Percentiles rank a stretch among this genome's conserved stretches.
phyloP scores from a whole-genome alignment of 2,329 filamentous ascomycete genomes.

The Colletotrichum zoysiae region DNA sequence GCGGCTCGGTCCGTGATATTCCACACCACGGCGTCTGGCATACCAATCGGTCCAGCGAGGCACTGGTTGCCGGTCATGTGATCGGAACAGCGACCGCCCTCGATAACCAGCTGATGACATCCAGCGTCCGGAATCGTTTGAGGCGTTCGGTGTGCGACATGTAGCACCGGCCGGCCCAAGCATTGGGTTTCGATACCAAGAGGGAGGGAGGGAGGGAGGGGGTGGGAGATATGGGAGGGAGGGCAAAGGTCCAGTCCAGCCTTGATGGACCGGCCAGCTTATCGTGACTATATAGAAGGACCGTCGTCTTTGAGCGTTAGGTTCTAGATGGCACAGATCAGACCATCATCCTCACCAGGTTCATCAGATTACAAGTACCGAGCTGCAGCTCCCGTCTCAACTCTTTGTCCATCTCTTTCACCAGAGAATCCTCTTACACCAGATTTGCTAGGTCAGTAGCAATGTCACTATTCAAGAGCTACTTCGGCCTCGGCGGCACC shows the following conservation, averaged over 20 bases:
- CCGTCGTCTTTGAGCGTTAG: conserved; percentile 18
- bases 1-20: conserved; percentile 24
- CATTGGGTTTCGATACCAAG: conserved; percentile 11
- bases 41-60: neutral
- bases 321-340: conserved; percentile 4
- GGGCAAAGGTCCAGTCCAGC: conserved; percentile 15
- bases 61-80: conserved; percentile 34
- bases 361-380: conserved; percentile 8
- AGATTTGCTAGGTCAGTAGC: conserved; percentile 1
- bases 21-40: conserved; percentile 20
- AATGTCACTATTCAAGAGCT: conserved; percentile 48
- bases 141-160: conserved; percentile 24
- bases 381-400: neutral
- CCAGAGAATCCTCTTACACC: neutral
- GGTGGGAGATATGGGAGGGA: conserved; percentile 13
- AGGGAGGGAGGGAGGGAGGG: too few relatives aligned
- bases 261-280: conserved; percentile 17
- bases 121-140: conserved; percentile 10
- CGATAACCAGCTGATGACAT: conserved; percentile 27
- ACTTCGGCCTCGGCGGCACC: conserved; percentile 51
- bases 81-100: conserved; percentile 29
- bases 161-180: conserved; percentile 14
- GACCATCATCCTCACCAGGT: conserved; percentile 1
- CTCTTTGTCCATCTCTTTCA: neutral
- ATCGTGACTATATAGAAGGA: conserved; percentile 42